A percentile compares a stretch with the other conserved stretches of the same genome.
Evolutionary conservation across 2,329 filamentous ascomycete species (phyloP).

Genomic region (Neocatenulostroma microsporum): DNA sequence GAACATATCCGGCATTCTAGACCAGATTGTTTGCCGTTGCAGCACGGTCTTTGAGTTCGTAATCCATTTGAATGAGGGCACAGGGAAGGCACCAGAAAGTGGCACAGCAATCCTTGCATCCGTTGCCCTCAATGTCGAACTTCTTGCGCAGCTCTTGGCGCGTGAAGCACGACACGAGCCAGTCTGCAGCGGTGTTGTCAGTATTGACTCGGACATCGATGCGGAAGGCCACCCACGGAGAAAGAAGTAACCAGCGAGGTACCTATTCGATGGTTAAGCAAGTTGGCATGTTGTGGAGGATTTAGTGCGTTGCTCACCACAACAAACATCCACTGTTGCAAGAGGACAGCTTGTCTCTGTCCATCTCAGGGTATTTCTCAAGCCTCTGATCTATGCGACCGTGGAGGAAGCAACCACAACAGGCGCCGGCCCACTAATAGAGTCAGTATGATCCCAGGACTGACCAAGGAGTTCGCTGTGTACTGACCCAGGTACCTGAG

Average conservation of each 20-base stretch:
- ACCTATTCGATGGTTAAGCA: no score
- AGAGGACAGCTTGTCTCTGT: slow-evolving; percentile 3
- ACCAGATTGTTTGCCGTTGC: no score
- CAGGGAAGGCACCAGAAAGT: slow-evolving; percentile 9
- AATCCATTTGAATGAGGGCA: slow-evolving; percentile 16
- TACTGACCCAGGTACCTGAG: slow-evolving; percentile 11
- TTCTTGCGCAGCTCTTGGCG: slow-evolving; percentile 11
- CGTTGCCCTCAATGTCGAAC: slow-evolving; percentile 12
- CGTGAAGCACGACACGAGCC: slow-evolving; percentile 11
- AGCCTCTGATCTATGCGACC: slow-evolving; percentile 12
- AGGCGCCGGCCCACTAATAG: slow-evolving; percentile 13
- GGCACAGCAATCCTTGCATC: slow-evolving; percentile 9
- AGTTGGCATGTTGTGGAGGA: no score
- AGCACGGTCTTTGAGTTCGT: slow-evolving; percentile 16
- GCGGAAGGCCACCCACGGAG: background rate
- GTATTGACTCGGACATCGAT: background rate
- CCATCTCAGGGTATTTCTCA: slow-evolving; percentile 9
- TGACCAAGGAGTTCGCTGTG: slow-evolving; percentile 2
- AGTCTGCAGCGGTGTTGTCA: background rate
- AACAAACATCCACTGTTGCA: slow-evolving; percentile 11
- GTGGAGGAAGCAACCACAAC: slow-evolving; percentile 13
- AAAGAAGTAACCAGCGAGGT: background rate
- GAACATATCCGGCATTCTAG: no score
- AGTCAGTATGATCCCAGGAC: background rate
- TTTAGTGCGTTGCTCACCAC: no score